These are phyloP conservation scores for Cladophialophora immunda DNA, from an alignment of 2,329 filamentous ascomycete genomes.

Conservation along the genomic window DNA sequence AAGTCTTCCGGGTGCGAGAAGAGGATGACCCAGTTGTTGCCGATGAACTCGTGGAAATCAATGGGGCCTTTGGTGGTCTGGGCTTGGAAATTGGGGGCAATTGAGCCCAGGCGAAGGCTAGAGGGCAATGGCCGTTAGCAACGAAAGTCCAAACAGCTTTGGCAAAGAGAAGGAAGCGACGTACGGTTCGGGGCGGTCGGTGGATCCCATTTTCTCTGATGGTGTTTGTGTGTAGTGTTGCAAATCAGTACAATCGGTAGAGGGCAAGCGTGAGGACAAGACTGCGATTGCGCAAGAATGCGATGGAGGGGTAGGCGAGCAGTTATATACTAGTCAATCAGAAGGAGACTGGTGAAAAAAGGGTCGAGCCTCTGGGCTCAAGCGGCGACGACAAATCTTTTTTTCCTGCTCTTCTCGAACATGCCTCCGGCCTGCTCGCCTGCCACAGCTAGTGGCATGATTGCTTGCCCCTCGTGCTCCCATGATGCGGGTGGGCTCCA, in stretches of 20 bases:
- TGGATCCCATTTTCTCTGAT: constrained; percentile 35
- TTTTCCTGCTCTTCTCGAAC: constrained; percentile 11
- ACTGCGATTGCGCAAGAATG: constrained; percentile 7
- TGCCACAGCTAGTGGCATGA: constrained; percentile 17
- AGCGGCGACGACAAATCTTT: constrained; percentile 34
- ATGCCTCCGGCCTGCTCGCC: background rate
- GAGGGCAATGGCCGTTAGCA: constrained; percentile 19
- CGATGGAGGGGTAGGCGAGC: constrained; percentile 9
- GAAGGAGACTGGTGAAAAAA: background rate
- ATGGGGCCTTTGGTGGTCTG: constrained; percentile 72
- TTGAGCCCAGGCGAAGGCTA: constrained; percentile 70
- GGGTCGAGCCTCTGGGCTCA: constrained; percentile 2
- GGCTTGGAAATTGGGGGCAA: constrained; percentile 74
- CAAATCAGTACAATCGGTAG: background rate
- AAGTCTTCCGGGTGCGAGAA: constrained; percentile 68
- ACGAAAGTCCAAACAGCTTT: background rate
- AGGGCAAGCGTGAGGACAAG: constrained; percentile 8
- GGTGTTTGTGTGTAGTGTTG: background rate
- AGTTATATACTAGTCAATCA: constrained; percentile 10
- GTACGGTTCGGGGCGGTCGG: constrained; percentile 39
- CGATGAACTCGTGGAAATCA: constrained; percentile 77
- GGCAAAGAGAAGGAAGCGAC: constrained; percentile 15
- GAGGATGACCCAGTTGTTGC: constrained; percentile 73
- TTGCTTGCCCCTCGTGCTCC: constrained; percentile 25
- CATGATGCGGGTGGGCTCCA: constrained; percentile 28